Base-by-base conservation (phyloP, 768 basidiomycete genomes). In the Porpolomopsis calyptriformis region DNA sequence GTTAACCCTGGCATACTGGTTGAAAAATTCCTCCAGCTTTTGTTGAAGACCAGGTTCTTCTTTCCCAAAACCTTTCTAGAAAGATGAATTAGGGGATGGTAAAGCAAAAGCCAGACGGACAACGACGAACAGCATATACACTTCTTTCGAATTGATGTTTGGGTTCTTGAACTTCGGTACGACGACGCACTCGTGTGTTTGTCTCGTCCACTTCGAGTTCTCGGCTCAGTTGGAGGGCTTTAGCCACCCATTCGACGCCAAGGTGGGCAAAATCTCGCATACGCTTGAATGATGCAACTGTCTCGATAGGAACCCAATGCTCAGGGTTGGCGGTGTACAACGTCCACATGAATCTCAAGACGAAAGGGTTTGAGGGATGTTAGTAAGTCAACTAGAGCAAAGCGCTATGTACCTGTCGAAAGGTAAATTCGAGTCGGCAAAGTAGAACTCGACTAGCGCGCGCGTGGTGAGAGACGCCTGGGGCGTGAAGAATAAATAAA, bases 341-440 rank as follows among this genome's bases (percentile, higher is more conserved):
- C 2, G 85, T 80, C 90, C 91, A 97, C 86, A 96, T 90, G 71
- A 92, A 96, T 66, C 89, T 91, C 3, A 7, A 48, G 10, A 18
- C 20, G 49, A 14, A 12, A 38, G 24, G n/a, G n/a, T n/a, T n/a
- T n/a, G 23, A 40, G 9, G 12, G n/a, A 31, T 29, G 19, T 24
- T 7, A 19, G 1, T 5, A 41, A 27, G 25, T 16, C 34, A 20
- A 45, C 19, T 40, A 43, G 18, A 43, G 38, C 37, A 12, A 7
- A 25, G 35, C 14, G 29, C 40, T 18, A 47, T 72, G 22, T 56
- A 84, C 84, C 79, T 85, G 72, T 91, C 88, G 52, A 77, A 91
- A 1, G 93, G 93, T 44, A 98, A 76, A 64, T 97, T 96, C n/a
- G 90, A 76, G 64, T 94, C 91, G 43, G 86, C 86, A 65, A 98